Conservation (phyloP, 441 rosid species). For the Cnidoscolus chayamansa region DNA sequence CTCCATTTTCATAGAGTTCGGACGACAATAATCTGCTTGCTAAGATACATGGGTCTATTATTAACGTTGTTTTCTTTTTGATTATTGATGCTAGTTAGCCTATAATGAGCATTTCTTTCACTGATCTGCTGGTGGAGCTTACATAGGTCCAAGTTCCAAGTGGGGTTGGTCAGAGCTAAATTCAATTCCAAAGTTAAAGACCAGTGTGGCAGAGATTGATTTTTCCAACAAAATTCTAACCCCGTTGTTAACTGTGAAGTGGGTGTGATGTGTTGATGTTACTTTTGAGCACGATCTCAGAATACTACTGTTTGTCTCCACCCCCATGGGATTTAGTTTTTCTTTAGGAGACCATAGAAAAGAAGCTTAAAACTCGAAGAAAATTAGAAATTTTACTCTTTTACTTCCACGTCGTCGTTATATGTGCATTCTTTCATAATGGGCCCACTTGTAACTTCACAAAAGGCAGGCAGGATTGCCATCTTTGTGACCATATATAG, state of each 20-base stretch:
- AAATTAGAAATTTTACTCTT: neutral
- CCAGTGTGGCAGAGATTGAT: conserved; percentile 4
- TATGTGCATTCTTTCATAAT: neutral
- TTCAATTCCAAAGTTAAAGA: neutral
- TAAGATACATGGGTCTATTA: neutral
- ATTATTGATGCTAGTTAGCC: neutral
- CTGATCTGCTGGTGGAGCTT: neutral
- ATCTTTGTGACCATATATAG: neutral
- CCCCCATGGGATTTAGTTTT: neutral
- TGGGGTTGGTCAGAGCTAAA: neutral
- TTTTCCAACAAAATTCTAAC: conserved; percentile 21
- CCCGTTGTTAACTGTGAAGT: conserved; percentile 19
- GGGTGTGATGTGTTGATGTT: neutral
- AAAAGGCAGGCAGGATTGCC: neutral
- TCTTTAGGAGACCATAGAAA: neutral
- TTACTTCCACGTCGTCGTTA: neutral
- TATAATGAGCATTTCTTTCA: too few relatives aligned
- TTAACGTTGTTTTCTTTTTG: too few relatives aligned
- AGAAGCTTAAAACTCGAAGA: neutral
- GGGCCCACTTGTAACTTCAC: conserved; percentile 3
- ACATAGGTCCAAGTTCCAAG: neutral
- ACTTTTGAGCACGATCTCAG: conserved; percentile 10
- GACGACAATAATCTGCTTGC: conserved; percentile 21
- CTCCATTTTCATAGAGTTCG: neutral
- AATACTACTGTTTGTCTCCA: neutral